These are phyloP conservation scores for Chlamydomonas sphaeroides DNA, from an alignment of 139 green algal species.

Conservation along the genomic window DNA sequence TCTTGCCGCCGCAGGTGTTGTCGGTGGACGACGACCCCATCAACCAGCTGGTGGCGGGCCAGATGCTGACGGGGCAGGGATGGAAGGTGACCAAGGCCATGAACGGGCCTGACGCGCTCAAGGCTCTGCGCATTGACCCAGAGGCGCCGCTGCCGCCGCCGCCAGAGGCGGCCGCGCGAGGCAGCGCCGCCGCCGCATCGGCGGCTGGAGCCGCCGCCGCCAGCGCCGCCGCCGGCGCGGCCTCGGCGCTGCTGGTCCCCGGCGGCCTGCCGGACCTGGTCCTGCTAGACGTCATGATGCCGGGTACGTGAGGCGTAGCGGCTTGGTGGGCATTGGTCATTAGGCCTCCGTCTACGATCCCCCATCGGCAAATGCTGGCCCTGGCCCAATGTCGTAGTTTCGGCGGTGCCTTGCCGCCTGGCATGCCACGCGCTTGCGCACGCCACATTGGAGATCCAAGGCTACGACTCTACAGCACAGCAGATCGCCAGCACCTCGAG, in stretches of 20 bases:
- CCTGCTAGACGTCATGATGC: conserved; percentile 84
- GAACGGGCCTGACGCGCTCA: conserved; percentile 42
- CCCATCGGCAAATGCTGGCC: too few relatives aligned
- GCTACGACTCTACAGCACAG: too few relatives aligned
- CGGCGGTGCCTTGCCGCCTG: too few relatives aligned
- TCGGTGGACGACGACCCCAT: conserved; percentile 56
- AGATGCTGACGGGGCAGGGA: conserved; percentile 50
- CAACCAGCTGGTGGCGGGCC: conserved; percentile 55
- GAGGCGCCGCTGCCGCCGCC: not conserved
- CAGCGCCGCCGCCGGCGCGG: conserved; percentile 26
- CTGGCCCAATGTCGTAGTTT: too few relatives aligned
- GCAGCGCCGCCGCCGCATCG: conserved; percentile 41
- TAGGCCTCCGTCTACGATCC: too few relatives aligned
- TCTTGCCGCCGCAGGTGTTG: conserved; percentile 43
- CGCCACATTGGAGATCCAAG: too few relatives aligned
- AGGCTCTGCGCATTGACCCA: conserved; percentile 28
- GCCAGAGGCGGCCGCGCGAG: not conserved
- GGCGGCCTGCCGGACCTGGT: conserved; percentile 65
- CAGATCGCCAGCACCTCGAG: too few relatives aligned
- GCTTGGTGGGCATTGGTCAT: too few relatives aligned
- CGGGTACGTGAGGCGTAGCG: too few relatives aligned
- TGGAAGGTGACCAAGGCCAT: conserved; percentile 62
- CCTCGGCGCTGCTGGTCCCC: conserved; percentile 18
- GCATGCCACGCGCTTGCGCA: too few relatives aligned
- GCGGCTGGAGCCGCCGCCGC: not conserved